These are phyloP conservation scores for Microsporum ferrugineum DNA, from an alignment of 2,329 filamentous ascomycete species.

Conservation along the genomic window DNA sequence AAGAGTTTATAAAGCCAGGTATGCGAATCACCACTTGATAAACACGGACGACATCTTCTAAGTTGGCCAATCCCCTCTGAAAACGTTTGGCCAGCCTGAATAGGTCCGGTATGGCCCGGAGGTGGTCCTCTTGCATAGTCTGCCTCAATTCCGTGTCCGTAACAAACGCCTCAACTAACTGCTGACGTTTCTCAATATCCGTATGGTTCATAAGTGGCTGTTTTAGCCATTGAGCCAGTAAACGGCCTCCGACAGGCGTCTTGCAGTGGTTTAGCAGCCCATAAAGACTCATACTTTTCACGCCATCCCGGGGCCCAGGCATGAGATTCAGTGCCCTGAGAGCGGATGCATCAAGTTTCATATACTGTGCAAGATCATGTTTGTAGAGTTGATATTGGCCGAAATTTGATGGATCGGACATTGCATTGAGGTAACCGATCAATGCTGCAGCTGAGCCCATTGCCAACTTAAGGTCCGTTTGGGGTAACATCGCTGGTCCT, in stretches of 20 bases:
- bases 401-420: constrained; percentile 89
- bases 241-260: constrained; percentile 78
- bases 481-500: constrained; percentile 63
- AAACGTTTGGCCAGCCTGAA: constrained; percentile 92
- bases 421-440: constrained; percentile 84
- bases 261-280: constrained; percentile 96
- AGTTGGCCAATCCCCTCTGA: constrained; percentile 75
- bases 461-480: constrained; percentile 85
- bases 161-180: constrained; percentile 89
- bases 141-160: constrained; percentile 86
- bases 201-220: constrained; percentile 85
- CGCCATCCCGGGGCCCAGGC: constrained; percentile 85
- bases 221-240: constrained; percentile 93
- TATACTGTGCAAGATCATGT: constrained; percentile 90
- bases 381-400: constrained; percentile 96
- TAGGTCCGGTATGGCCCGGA: constrained; percentile 84
- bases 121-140: constrained; percentile 91
- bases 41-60: constrained; percentile 89
- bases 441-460: constrained; percentile 90
- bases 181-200: constrained; percentile 83
- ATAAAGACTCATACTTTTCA: constrained; percentile 96
- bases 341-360: constrained; percentile 94
- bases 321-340: constrained; percentile 92
- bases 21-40: constrained; percentile 91
- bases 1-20: constrained; percentile 75